These are phyloP conservation scores for Cupressus sempervirens DNA, from an alignment of 75 land plant genomes.

Conservation along the genomic window DNA sequence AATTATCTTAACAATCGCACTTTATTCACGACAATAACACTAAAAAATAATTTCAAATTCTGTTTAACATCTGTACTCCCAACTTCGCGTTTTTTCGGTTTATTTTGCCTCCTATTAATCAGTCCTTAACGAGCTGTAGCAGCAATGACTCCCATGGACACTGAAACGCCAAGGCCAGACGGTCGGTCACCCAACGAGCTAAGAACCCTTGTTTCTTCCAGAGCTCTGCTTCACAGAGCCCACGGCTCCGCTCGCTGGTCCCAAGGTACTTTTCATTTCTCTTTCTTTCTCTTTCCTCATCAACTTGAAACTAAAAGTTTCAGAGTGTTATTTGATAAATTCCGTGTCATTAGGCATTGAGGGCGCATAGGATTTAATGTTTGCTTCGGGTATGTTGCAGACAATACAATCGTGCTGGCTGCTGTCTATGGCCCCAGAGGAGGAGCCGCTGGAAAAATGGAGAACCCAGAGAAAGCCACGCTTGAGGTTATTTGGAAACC, in stretches of 20 bases:
- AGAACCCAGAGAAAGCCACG: slow-evolving; percentile 80
- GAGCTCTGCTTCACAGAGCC: slow-evolving; percentile 69
- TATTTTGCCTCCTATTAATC: neutral
- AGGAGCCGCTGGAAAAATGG: slow-evolving; percentile 68
- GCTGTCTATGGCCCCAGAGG: slow-evolving; percentile 94
- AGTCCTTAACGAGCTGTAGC: too few relatives aligned
- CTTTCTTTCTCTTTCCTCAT: neutral
- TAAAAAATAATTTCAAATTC: neutral
- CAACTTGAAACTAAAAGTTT: neutral
- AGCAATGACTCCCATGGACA: neutral
- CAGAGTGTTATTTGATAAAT: neutral
- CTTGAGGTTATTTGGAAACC: slow-evolving; percentile 93
- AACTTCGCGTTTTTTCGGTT: neutral
- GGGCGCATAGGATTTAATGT: neutral
- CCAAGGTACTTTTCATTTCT: slow-evolving; percentile 48
- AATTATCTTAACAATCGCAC: too few relatives aligned
- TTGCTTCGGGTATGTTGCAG: slow-evolving; percentile 24
- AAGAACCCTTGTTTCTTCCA: slow-evolving; percentile 70
- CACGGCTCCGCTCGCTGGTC: slow-evolving; percentile 96
- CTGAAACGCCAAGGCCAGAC: slow-evolving; percentile 36
- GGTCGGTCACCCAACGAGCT: slow-evolving; percentile 70
- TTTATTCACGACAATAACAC: too few relatives aligned
- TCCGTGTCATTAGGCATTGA: neutral
- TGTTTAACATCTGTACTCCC: neutral
- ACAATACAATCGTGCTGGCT: slow-evolving; percentile 82